phyloP scores from a whole-genome alignment of 2,329 filamentous ascomycete species.

The Aspergillus costaricaensis region DNA sequence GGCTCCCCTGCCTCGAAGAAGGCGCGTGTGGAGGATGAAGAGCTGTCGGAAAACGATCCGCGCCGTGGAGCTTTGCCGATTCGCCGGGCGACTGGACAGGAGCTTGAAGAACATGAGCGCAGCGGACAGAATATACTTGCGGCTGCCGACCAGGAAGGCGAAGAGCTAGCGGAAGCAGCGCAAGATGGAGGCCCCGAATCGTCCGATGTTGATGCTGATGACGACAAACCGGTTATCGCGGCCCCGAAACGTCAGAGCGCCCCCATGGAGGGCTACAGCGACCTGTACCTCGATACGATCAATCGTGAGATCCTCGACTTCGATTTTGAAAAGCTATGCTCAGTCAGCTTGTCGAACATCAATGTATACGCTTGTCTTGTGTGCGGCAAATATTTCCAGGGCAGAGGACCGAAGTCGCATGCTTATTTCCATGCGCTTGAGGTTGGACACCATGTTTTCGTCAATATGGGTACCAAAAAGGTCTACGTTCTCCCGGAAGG shows the following conservation, averaged over 20 bases:
- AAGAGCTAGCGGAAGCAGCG: conserved; percentile 38
- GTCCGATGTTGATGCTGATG: conserved; percentile 42
- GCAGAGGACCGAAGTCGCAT: conserved; percentile 87
- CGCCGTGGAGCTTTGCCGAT: conserved; percentile 29
- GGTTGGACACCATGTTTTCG: conserved; percentile 93
- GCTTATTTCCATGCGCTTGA: conserved; percentile 98
- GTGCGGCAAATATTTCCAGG: conserved; percentile 97
- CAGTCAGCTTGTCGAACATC: conserved; percentile 92
- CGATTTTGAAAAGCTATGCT: conserved; percentile 98
- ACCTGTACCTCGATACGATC: conserved; percentile 97
- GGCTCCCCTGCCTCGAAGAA: conserved; percentile 50
- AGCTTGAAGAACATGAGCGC: conserved; percentile 39
- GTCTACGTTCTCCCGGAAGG: conserved; percentile 74
- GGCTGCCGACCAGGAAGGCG: conserved; percentile 72
- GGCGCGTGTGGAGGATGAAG: conserved; percentile 42
- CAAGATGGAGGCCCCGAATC: conserved; percentile 27
- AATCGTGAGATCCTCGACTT: conserved; percentile 91
- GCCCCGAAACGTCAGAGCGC: conserved; percentile 66
- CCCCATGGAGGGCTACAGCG: conserved; percentile 84
- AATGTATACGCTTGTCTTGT: conserved; percentile 98
- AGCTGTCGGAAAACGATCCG: conserved; percentile 26
- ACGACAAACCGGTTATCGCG: conserved; percentile 39
- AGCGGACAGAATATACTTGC: conserved; percentile 47
- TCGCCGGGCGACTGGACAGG: conserved; percentile 30
- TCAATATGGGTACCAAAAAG: conserved; percentile 76